These are phyloP conservation scores for Danielia oregonensis DNA, from an alignment of 805 yeast species.

Conservation along the genomic window DNA sequence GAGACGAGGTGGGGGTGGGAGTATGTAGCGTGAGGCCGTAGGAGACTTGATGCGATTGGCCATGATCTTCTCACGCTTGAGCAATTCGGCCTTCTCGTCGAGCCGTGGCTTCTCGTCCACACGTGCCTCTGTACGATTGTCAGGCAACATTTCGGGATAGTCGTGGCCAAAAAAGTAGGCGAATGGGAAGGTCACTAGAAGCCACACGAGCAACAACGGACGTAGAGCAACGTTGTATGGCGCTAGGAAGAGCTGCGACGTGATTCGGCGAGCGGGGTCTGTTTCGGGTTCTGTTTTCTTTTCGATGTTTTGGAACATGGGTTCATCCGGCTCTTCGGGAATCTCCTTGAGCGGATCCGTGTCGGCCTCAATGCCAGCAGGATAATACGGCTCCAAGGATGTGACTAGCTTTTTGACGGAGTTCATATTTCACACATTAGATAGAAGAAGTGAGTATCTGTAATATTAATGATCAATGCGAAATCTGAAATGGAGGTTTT, in stretches of 20 bases:
- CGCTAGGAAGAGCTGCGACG: no score
- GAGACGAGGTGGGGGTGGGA: conserved; percentile 44
- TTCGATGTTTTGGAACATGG: no score
- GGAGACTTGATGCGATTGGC: conserved; percentile 42
- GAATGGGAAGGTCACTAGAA: conserved; percentile 54
- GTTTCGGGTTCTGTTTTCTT: not conserved
- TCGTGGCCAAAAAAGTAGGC: conserved; percentile 31
- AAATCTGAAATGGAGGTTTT: no score
- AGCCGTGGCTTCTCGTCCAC: conserved; percentile 8
- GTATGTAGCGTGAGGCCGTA: conserved; percentile 38
- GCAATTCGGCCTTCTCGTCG: conserved; percentile 32
- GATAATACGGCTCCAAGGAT: conserved; percentile 15
- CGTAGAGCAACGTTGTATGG: conserved; percentile 50
- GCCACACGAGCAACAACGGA: conserved; percentile 50
- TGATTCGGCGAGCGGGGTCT: conserved; percentile 1
- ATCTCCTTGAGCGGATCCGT: not conserved
- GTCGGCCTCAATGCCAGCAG: conserved; percentile 3
- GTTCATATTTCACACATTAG: conserved; percentile 8
- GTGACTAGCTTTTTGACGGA: conserved; percentile 15
- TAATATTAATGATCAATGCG: not conserved
- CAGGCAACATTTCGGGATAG: conserved; percentile 6
- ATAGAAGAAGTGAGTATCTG: no score
- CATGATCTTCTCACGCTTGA: conserved; percentile 39
- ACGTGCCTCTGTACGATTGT: no score
- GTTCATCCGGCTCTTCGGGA: not conserved